A percentile compares a stretch with the other conserved stretches of the same genome.
These are phyloP conservation scores for Uromyces viciae-fabae DNA, from an alignment of 1,284 basidiomycete genomes.

Conservation along the genomic window DNA sequence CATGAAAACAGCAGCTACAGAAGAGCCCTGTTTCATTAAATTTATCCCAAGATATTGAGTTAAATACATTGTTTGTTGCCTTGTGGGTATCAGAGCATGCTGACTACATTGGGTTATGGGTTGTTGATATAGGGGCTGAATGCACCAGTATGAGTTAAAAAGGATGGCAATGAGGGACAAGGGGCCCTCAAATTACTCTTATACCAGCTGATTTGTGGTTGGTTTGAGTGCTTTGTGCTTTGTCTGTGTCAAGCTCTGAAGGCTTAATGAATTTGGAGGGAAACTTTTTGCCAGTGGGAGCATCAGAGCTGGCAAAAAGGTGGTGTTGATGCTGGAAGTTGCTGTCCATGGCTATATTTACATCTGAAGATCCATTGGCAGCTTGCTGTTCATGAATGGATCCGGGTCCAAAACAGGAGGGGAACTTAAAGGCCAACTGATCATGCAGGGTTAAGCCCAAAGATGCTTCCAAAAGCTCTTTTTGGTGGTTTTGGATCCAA, in stretches of 20 bases:
- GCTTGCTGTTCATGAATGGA: not conserved
- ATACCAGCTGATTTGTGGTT: not conserved
- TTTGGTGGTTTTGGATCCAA: not conserved
- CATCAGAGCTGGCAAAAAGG: slow-evolving; percentile 1
- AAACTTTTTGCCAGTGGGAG: not conserved
- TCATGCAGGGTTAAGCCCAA: not conserved
- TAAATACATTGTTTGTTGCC: not conserved
- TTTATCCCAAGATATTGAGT: not conserved
- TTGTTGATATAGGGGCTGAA: not conserved
- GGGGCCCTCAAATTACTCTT: not conserved
- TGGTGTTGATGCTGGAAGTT: slow-evolving; percentile 34
- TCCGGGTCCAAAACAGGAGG: slow-evolving; percentile 17
- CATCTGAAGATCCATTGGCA: not conserved
- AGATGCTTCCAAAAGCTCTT: not conserved
- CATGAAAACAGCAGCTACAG: slow-evolving; percentile 2
- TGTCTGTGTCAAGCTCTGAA: not conserved
- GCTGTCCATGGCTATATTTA: slow-evolving; percentile 1
- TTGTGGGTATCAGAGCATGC: slow-evolving; percentile 22
- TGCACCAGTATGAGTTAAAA: not conserved
- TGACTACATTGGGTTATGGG: not conserved
- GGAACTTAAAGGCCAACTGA: not conserved
- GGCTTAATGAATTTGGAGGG: not conserved
- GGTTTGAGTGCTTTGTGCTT: not conserved
- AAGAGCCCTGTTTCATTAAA: slow-evolving; percentile 26
- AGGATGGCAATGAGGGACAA: not conserved